These are phyloP conservation scores for Trichosporon coremiiforme DNA, from an alignment of 1,284 basidiomycete species.

Conservation along the genomic window DNA sequence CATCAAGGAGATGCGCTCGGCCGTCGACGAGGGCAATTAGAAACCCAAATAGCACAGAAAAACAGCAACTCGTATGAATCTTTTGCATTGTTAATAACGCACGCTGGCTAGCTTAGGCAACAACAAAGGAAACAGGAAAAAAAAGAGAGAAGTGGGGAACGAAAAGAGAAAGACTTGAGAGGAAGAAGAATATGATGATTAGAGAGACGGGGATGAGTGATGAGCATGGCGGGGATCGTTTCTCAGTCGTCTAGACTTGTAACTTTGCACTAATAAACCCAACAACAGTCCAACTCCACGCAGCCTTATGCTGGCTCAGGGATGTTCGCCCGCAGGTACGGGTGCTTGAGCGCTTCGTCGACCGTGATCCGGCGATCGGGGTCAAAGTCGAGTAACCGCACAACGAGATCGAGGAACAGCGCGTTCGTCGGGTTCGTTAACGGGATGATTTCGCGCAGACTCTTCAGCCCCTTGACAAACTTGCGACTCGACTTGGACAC, in stretches of 20 bases:
- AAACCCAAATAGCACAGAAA: background rate
- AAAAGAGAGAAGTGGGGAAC: background rate
- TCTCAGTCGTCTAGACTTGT: conserved; percentile 10
- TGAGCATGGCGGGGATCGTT: background rate
- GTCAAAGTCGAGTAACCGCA: conserved; percentile 86
- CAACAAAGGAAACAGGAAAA: conserved; percentile 1
- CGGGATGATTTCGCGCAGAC: conserved; percentile 78
- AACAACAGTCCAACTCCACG: background rate
- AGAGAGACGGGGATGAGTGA: background rate
- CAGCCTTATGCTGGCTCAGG: conserved; percentile 30
- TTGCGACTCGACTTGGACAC: conserved; percentile 87
- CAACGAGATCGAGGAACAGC: conserved; percentile 79
- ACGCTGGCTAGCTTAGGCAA: conserved; percentile 2
- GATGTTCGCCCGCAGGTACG: conserved; percentile 64
- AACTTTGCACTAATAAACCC: background rate
- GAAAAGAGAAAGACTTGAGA: background rate
- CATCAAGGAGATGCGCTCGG: conserved; percentile 70
- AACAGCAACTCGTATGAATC: background rate
- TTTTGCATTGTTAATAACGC: conserved; percentile 8
- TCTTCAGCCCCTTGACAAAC: conserved; percentile 84
- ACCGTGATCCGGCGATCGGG: conserved; percentile 83
- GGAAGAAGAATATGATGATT: background rate
- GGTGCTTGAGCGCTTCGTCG: conserved; percentile 80
- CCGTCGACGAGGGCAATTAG: conserved; percentile 63
- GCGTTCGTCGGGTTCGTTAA: conserved; percentile 65